These are phyloP conservation scores for Lipomyces spencermartinsiae DNA, from an alignment of 805 yeast genomes.

Conservation along the genomic window DNA sequence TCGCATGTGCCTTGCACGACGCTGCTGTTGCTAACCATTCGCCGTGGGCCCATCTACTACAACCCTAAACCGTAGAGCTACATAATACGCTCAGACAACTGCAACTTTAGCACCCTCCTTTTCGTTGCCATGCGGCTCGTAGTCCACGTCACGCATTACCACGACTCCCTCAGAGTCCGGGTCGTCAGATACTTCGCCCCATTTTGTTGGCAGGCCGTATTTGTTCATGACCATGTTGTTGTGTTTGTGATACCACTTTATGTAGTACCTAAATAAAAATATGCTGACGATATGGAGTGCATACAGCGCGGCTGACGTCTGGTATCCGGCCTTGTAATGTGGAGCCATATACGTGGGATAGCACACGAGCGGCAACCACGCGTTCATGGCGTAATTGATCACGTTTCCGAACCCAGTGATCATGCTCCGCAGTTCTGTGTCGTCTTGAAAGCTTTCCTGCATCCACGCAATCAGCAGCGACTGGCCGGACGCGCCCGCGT, in stretches of 20 bases:
- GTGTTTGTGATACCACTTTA: slow-evolving; percentile 16
- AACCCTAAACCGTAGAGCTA: too few relatives aligned
- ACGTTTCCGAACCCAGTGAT: slow-evolving; percentile 18
- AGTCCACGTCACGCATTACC: slow-evolving; percentile 6
- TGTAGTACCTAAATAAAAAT: slow-evolving; percentile 14
- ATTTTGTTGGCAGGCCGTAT: slow-evolving; percentile 15
- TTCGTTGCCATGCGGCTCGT: background rate
- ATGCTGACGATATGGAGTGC: slow-evolving; percentile 8
- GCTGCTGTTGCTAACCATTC: too few relatives aligned
- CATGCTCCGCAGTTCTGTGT: slow-evolving; percentile 18
- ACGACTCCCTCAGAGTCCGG: background rate
- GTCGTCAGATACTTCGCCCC: too few relatives aligned
- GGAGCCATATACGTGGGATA: slow-evolving; percentile 23
- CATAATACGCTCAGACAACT: too few relatives aligned
- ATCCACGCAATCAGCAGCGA: slow-evolving; percentile 21
- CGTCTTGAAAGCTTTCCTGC: slow-evolving; percentile 22
- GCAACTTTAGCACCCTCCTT: too few relatives aligned
- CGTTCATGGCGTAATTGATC: slow-evolving; percentile 18
- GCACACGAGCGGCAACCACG: slow-evolving; percentile 37
- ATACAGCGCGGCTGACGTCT: slow-evolving; percentile 10
- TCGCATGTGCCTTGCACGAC: too few relatives aligned
- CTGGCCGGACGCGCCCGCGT: slow-evolving; percentile 16
- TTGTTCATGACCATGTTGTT: slow-evolving; percentile 18
- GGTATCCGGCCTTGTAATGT: slow-evolving; percentile 16
- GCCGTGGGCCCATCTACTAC: too few relatives aligned